Evolutionary conservation across 768 basidiomycete species (phyloP), one percentile per base, ranked within the genome.

Genomic region (Termitomyces eurrhizus): DNA sequence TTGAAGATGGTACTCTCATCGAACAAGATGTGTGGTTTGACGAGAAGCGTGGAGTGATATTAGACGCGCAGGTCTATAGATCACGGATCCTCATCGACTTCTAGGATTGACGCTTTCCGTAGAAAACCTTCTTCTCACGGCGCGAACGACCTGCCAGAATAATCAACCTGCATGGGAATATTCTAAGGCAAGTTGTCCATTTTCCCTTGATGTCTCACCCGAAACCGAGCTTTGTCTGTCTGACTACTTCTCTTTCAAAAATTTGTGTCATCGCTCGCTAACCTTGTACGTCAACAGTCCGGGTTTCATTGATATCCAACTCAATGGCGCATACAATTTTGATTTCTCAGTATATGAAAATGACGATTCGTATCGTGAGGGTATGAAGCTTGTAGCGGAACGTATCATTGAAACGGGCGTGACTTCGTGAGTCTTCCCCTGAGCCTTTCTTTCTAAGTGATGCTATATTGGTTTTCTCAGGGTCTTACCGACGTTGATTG

Each of bases 301-400:
- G 2, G 93, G 93, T 14, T 83, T 89, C 67, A 81, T 95, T 53
- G 94, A 95, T 73, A 84, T 89, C 18, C 94, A 96, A 68, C 87
- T 96, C 62, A 95, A 96, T 64, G 94, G 94, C 39, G 93, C 87
- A 5, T 94, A 92, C 69, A 86, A 88, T 35, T 90, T 93, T 68
- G 92, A 93, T 71, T 93, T 94, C 67, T 93, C 92, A 13, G 83
- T 93, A 18, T 92, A 88, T 65, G 86, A 90, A 39, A 80, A 88
- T 67, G 88, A 90, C 56, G 78, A 85, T 41, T 76, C 74, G 7
- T 95, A 95, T 73, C 75, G 78, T 29, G 66, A 80, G 26, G 91
- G 92, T 21, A 75, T 95, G 71, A 81, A 83, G 68, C 75, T 77
- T 61, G 84, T 94, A 37, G 88, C 92, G 7, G 84, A 85, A 72